Evolutionary conservation across 2,329 filamentous ascomycete genomes (phyloP).

Genomic region (Scytalidium lignicola): DNA sequence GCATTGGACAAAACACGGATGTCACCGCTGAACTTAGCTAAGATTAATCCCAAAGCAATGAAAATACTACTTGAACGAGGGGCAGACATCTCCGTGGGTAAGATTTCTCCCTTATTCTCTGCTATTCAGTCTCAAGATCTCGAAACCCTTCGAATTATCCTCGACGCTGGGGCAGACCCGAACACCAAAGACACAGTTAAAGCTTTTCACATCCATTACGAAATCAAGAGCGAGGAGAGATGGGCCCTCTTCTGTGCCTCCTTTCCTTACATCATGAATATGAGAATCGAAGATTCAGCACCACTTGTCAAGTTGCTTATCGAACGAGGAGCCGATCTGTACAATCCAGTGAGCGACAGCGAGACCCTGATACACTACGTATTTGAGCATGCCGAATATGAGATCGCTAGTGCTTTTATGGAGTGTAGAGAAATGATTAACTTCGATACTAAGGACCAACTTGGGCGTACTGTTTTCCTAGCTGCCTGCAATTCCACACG

Average conservation of each 20-base stretch:
- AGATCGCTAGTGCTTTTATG: slow-evolving; percentile 9
- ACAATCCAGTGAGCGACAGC: slow-evolving; percentile 5
- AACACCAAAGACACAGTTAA: background rate
- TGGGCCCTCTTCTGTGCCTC: background rate
- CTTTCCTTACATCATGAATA: background rate
- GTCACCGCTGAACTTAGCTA: slow-evolving; percentile 1
- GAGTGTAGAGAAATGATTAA: slow-evolving; percentile 12
- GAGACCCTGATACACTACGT: slow-evolving; percentile 11
- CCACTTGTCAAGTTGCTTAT: slow-evolving; percentile 12
- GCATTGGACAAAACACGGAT: slow-evolving; percentile 1
- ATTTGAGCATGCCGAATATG: slow-evolving; percentile 12
- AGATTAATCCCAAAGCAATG: background rate
- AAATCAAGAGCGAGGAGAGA: slow-evolving; percentile 1
- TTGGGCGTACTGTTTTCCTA: slow-evolving; percentile 16
- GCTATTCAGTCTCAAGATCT: slow-evolving; percentile 1
- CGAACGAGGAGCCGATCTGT: slow-evolving; percentile 11
- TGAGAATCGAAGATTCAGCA: background rate
- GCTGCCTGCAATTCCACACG: slow-evolving; percentile 15
- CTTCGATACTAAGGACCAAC: slow-evolving; percentile 16
- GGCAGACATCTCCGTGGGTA: slow-evolving; percentile 1
- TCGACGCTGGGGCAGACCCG: slow-evolving; percentile 1
- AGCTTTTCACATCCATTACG: background rate
- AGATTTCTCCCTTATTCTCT: background rate
- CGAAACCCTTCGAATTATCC: background rate
- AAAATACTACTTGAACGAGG: slow-evolving; percentile 1